Base-by-base conservation (phyloP, 1,284 basidiomycete species). In the Irpex sp. region DNA sequence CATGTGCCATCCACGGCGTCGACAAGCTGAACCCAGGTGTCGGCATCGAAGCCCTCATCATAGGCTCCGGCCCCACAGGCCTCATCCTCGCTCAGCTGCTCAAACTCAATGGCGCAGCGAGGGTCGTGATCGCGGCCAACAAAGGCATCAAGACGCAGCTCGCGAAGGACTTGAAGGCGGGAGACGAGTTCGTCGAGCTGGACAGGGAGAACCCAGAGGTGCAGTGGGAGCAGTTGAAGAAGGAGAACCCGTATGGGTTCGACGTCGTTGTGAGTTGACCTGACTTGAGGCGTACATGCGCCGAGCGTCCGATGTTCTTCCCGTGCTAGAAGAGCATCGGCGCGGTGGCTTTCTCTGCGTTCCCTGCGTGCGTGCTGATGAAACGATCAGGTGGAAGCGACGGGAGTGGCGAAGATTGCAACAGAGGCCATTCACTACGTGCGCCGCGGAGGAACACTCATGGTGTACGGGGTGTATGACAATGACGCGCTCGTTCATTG, bases 1-100 rank as follows among this genome's bases (percentile, higher is more conserved):
- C 93, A 13, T 95, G 93, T 72, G 93, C 93, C 15, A 84, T 95
- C 60, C 94, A 95, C 76, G 93, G 93, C 11, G 83, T 94, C 64
- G 94, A 95, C 78, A 93, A 92, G 72, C 83, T 95, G 60, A 83
- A 81, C 64, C 86, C 90, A 33, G 83, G 88, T 15, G 89, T 93
- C 65, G 93, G 93, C 43, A 79, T 88, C 54, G 90, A 93, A 62
- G 91, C 87, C 13, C 82, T 95, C 55, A 79, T 95, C 61, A 82
- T 95, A 65, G 89, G 90, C 49, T 86, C 90, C 21, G 90, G 90
- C 36, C 93, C 93, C 0, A 90, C 84, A 58, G 93, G 93, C 51
- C 83, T 95, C 54, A 92, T 95, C 67, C 83, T 95, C 54, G 89
- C 93, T 1, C 93, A 95, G 74, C 82, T 95, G 56, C 75, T 95